A percentile compares a stretch with the other conserved stretches of the same genome.
Conservation (phyloP, 2,329 filamentous ascomycete genomes). For the Nemania diffusa region DNA sequence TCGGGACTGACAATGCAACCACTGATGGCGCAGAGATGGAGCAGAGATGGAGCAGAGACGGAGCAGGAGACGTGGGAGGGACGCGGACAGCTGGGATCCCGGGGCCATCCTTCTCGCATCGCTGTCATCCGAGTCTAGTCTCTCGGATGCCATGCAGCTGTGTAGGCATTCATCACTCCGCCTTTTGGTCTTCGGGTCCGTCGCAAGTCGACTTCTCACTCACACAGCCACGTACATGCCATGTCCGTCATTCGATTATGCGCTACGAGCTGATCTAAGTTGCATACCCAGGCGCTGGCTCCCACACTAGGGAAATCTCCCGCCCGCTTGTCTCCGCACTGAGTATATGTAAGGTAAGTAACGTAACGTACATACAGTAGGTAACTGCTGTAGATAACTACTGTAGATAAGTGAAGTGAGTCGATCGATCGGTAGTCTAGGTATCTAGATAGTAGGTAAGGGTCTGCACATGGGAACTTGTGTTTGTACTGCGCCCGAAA, state of each 20-base stretch:
- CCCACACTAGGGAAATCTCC: not conserved
- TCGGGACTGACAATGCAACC: slow-evolving; percentile 34
- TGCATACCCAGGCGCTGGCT: slow-evolving; percentile 11
- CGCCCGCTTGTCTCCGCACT: slow-evolving; percentile 14
- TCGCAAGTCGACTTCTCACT: slow-evolving; percentile 12
- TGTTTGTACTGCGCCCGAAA: slow-evolving; percentile 19
- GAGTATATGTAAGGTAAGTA: not conserved
- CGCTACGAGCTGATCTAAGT: slow-evolving; percentile 19
- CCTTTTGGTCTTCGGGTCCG: slow-evolving; percentile 28
- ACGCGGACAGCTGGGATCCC: slow-evolving; percentile 12
- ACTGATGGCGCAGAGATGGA: slow-evolving; percentile 20
- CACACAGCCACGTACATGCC: slow-evolving; percentile 21
- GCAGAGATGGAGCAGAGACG: not conserved
- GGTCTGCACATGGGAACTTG: not conserved
- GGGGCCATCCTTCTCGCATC: slow-evolving; percentile 20
- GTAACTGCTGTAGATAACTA: no score
- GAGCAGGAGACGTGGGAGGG: not conserved
- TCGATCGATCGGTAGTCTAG: no score
- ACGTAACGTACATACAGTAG: not conserved
- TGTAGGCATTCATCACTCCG: slow-evolving; percentile 19
- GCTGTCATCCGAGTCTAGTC: slow-evolving; percentile 11
- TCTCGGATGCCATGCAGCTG: slow-evolving; percentile 14
- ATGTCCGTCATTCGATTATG: slow-evolving; percentile 9
- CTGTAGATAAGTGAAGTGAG: no score
- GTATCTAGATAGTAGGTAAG: not conserved